These are phyloP conservation scores for Actinomortierella wolfii DNA, from an alignment of 371 early-diverging fungal genomes.

Conservation along the genomic window DNA sequence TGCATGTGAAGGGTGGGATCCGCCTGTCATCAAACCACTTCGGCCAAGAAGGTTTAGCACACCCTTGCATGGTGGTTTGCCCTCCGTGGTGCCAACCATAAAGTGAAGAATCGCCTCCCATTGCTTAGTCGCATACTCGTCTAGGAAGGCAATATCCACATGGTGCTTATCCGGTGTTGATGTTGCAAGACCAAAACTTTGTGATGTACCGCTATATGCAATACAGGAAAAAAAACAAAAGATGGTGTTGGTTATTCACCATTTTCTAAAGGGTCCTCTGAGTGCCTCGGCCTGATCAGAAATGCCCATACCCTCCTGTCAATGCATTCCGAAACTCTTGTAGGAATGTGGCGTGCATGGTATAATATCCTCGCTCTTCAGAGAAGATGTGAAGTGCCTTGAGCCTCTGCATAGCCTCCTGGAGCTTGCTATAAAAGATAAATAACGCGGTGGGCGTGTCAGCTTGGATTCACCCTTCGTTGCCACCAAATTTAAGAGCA, in stretches of 20 bases:
- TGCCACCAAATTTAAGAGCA: not conserved
- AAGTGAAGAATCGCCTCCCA: slow-evolving; percentile 96
- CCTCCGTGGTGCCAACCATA: slow-evolving; percentile 89
- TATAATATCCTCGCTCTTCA: slow-evolving; percentile 26
- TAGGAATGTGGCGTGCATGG: slow-evolving; percentile 76
- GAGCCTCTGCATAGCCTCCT: slow-evolving; percentile 67
- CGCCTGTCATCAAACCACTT: slow-evolving; percentile 79
- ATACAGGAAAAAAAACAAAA: slow-evolving; percentile 1
- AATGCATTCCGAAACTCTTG: slow-evolving; percentile 83
- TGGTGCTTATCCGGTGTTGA: slow-evolving; percentile 69
- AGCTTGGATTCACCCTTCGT: not conserved
- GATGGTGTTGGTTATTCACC: not conserved
- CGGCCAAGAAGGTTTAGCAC: slow-evolving; percentile 77
- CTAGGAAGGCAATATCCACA: slow-evolving; percentile 73
- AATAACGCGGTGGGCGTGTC: not conserved
- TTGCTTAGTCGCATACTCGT: slow-evolving; percentile 78
- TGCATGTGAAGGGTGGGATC: slow-evolving; percentile 28
- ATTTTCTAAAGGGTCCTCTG: not conserved
- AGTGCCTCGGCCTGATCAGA: not conserved
- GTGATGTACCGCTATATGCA: slow-evolving; percentile 67
- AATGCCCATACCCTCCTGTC: slow-evolving; percentile 78
- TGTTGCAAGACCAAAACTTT: slow-evolving; percentile 82
- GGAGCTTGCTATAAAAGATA: slow-evolving; percentile 51
- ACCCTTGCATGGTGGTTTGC: slow-evolving; percentile 70
- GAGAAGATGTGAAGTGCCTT: slow-evolving; percentile 71